A percentile compares a stretch with the other conserved stretches of the same genome.
Conservation (phyloP, 371 early-diverging fungal genomes). For the Rozella allomycis region DNA sequence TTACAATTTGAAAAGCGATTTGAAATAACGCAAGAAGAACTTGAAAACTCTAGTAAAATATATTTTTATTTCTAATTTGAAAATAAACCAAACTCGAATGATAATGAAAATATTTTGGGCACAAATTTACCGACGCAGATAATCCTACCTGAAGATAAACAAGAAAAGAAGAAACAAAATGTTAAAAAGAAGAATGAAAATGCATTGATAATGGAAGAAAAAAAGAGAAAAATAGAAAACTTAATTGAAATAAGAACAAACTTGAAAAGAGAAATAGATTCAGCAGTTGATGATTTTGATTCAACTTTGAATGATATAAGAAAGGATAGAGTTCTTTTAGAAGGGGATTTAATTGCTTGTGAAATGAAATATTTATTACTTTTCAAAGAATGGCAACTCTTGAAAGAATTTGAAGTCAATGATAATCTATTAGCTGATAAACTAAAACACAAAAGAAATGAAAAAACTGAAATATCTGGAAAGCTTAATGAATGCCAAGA, state of each 20-base stretch:
- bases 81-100: no score
- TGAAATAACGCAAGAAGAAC: no score
- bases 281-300: constrained; percentile 12
- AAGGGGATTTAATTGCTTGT: constrained; percentile 12
- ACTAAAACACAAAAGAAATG: constrained; percentile 11
- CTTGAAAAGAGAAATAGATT: background rate
- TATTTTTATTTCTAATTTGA: no score
- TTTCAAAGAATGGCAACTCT: constrained; percentile 25
- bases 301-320: constrained; percentile 7
- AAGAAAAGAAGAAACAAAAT: constrained; percentile 11
- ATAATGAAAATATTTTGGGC: no score
- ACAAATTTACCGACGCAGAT: no score
- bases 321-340: constrained; percentile 15
- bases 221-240: constrained; percentile 8
- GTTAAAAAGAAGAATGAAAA: constrained; percentile 5
- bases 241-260: no score
- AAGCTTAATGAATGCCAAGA: constrained; percentile 31
- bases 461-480: constrained; percentile 19
- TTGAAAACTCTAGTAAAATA: no score
- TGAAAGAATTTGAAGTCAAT: constrained; percentile 33
- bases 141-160: no score
- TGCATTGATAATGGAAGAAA: constrained; percentile 5
- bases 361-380: constrained; percentile 26
- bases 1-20: no score
- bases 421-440: constrained; percentile 25